Percentiles rank a stretch among this genome's conserved stretches.
Evolutionary conservation across 1,284 basidiomycete species (phyloP).

Genomic region (Tilletia indica): DNA sequence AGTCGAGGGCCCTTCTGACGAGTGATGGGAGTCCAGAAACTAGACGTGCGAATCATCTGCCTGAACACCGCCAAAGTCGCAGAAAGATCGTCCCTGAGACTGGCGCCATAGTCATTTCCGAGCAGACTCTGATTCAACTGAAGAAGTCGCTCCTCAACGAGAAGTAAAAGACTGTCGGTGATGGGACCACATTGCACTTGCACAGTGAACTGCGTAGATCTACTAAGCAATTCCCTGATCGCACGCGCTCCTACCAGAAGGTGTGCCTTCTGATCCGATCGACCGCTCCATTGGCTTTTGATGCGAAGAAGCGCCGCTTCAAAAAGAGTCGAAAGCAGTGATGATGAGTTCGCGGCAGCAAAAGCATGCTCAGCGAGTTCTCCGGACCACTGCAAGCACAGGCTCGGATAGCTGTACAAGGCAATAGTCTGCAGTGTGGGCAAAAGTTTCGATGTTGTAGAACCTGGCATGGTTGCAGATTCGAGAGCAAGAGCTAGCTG

Average conservation of each 20-base stretch:
- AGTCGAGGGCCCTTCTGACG: neutral
- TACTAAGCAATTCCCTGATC: neutral
- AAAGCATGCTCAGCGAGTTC: neutral
- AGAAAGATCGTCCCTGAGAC: too few species aligned
- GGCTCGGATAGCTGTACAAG: neutral
- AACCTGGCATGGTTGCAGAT: neutral
- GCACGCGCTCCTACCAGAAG: neutral
- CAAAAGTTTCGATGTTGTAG: neutral
- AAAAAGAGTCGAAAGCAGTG: neutral
- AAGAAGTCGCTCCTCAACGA: too few species aligned
- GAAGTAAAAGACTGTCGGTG: too few species aligned
- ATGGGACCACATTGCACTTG: too few species aligned
- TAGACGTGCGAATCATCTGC: neutral
- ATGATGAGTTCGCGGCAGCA: neutral
- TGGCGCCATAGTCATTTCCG: too few species aligned
- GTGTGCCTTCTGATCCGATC: too few species aligned
- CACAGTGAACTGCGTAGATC: neutral
- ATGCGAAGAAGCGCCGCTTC: neutral
- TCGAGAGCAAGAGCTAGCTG: neutral
- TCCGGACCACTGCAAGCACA: neutral
- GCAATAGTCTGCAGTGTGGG: neutral
- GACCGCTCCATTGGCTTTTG: too few species aligned
- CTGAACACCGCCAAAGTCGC: neutral
- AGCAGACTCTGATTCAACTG: too few species aligned
- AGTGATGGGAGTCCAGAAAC: constrained; percentile 10